Evolutionary conservation across 176 grass and related monocot species (phyloP), one percentile per base, ranked within the genome.

Genomic region (Dendrocalamus sinicus): DNA sequence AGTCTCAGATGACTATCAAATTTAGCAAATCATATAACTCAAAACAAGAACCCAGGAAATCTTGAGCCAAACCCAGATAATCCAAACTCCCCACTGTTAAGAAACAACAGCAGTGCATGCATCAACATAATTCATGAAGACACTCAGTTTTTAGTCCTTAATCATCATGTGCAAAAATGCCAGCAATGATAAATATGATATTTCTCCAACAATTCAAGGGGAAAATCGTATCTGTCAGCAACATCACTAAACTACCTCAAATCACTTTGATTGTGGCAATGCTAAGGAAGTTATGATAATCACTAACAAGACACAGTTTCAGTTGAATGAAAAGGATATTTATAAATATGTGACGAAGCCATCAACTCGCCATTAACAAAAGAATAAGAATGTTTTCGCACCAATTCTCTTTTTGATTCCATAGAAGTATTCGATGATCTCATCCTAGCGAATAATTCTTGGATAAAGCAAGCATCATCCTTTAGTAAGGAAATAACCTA

Each of bases 401-500:
- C 97, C 94, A 99, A 78, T 86, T 99, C 94, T 83, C 90, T 89
- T 90, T 90, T 99, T 3, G 89, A 96, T 76, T 95, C 93, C 59
- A 75, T 55, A 73, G 90, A 92, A 80, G 79, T 89, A 81, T 76
- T 77, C 15, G 75, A 74, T 26, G 89, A 94, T 81, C 88, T 96
- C 97, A 99, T 96, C 73, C 89, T 92, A 63, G 92, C 77, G 84
- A 99, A 96, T 79, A 99, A 81, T 62, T 96, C 94, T 94, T 92
- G 94, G 60, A 99, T 90, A 94, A 99, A 99, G 80, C 73, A 89
- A 61, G 75, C 77, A 91, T 99, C 97, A 54, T 99, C 97, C 93
- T 99, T 99, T 44, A 99, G 83, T 72, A 94, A 90, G 60, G 97
- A 96, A 83, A 99, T 91, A 83, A 99, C 89, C 97, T 99, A 86